These are phyloP conservation scores for Coffea canephora DNA, from an alignment of 257 asterid species.

Conservation along the genomic window DNA sequence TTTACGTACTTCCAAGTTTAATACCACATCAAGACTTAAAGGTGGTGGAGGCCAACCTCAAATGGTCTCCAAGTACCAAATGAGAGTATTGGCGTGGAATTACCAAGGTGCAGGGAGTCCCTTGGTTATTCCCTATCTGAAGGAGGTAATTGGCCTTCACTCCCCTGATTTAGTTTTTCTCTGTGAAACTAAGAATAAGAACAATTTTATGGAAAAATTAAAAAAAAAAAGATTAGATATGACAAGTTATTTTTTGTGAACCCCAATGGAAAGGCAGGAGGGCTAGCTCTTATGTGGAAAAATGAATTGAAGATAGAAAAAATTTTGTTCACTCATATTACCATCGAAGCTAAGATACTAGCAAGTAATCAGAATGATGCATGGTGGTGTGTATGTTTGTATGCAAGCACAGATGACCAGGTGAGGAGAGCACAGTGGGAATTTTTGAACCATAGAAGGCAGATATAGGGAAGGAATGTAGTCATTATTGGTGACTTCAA, in stretches of 20 bases:
- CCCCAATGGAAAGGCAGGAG: not conserved
- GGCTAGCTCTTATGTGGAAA: not conserved
- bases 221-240: not conserved
- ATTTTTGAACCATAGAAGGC: too few relatives aligned
- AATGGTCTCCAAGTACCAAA: not conserved
- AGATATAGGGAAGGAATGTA: too few relatives aligned
- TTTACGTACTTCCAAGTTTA: too few relatives aligned
- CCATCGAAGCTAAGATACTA: not conserved
- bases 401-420: not conserved
- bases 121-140: not conserved
- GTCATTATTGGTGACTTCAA: not conserved
- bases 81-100: not conserved
- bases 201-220: not conserved
- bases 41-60: not conserved
- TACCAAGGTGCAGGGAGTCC: not conserved
- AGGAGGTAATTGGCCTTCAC: not conserved
- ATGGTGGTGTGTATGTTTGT: not conserved
- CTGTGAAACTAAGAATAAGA: not conserved
- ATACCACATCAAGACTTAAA: too few relatives aligned
- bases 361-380: accelerated
- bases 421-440: not conserved
- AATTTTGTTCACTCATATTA: not conserved
- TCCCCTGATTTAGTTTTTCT: not conserved
- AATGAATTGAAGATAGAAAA: not conserved
- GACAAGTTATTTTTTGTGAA: not conserved